These are phyloP conservation scores for Ustilago vetiveriae DNA, from an alignment of 1,284 basidiomycete genomes.

Conservation along the genomic window DNA sequence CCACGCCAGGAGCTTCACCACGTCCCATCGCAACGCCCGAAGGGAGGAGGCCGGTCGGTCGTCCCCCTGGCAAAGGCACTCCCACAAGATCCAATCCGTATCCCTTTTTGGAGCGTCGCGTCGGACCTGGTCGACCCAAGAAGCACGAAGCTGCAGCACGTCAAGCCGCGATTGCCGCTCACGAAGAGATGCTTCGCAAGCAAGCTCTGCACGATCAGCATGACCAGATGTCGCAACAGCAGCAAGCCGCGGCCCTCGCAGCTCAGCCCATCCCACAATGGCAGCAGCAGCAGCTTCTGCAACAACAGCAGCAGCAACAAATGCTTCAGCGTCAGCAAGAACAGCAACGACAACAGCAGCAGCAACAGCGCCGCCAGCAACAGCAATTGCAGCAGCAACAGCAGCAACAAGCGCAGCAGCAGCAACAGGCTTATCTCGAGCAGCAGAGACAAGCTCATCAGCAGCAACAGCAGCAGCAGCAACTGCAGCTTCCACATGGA, in stretches of 20 bases:
- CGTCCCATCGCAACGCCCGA: constrained; percentile 14
- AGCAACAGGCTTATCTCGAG: constrained; percentile 15
- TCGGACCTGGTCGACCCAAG: constrained; percentile 44
- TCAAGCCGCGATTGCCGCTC: constrained; percentile 38
- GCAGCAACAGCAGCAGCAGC: constrained; percentile 29
- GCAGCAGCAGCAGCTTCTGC: constrained; percentile 34
- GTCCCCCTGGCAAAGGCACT: constrained; percentile 36
- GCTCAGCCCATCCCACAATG: constrained; percentile 27
- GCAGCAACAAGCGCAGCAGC: constrained; percentile 21
- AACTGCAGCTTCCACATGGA: constrained; percentile 22
- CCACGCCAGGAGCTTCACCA: constrained; percentile 22
- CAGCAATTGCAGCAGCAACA: constrained; percentile 25
- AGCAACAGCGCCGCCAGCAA: constrained; percentile 9
- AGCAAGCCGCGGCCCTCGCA: constrained; percentile 24
- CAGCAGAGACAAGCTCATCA: constrained; percentile 17
- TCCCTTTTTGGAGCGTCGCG: constrained; percentile 34
- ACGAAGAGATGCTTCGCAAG: constrained; percentile 32
- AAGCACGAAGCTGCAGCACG: constrained; percentile 43
- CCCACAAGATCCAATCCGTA: constrained; percentile 37
- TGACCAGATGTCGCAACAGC: constrained; percentile 25
- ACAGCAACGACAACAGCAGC: constrained; percentile 11
- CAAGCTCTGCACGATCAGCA: constrained; percentile 20
- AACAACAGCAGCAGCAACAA: constrained; percentile 35
- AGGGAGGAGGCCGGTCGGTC: constrained; percentile 25
- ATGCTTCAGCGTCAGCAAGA: constrained; percentile 21